phyloP scores from a whole-genome alignment of 352 stramenopile genomes.

The Pythium phragmiticola region DNA sequence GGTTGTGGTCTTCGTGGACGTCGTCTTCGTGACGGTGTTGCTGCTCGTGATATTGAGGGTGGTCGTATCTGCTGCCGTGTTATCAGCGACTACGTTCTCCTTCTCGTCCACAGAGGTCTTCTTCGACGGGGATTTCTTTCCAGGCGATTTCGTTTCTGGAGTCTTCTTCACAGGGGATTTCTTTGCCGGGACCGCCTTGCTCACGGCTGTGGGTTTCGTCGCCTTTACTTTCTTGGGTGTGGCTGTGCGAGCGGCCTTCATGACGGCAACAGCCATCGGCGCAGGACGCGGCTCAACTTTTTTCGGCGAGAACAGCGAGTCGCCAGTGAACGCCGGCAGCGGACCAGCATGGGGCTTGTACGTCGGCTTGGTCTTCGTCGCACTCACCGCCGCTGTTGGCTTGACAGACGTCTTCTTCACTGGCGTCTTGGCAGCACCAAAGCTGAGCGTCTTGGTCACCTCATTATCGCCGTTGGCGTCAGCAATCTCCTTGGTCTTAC shows the following conservation, averaged over 20 bases:
- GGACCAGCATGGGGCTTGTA: constrained; percentile 76
- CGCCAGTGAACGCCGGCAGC: constrained; percentile 51
- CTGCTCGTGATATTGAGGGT: neutral
- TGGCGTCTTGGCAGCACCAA: constrained; percentile 9
- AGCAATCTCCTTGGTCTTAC: constrained; percentile 23
- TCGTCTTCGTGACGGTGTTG: neutral
- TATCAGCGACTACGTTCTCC: constrained; percentile 11
- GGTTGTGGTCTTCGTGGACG: neutral
- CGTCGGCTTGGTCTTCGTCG: constrained; percentile 14
- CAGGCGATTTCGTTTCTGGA: neutral
- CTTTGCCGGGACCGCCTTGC: constrained; percentile 12
- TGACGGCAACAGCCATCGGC: constrained; percentile 27
- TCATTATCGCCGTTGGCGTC: neutral
- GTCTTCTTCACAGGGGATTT: constrained; percentile 11
- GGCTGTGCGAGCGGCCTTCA: constrained; percentile 23
- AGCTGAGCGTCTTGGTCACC: constrained; percentile 26
- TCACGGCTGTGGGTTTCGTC: constrained; percentile 22
- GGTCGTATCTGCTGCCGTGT: neutral
- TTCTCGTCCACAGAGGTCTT: neutral
- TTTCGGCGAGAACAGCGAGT: constrained; percentile 64
- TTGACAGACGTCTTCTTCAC: constrained; percentile 7
- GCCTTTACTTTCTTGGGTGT: constrained; percentile 12
- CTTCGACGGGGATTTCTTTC: constrained; percentile 8
- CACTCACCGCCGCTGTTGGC: neutral
- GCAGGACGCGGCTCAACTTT: constrained; percentile 28